Evolutionary conservation across 768 basidiomycete species (phyloP), one percentile per base, ranked within the genome.

Genomic region (Termitomyces sp.): DNA sequence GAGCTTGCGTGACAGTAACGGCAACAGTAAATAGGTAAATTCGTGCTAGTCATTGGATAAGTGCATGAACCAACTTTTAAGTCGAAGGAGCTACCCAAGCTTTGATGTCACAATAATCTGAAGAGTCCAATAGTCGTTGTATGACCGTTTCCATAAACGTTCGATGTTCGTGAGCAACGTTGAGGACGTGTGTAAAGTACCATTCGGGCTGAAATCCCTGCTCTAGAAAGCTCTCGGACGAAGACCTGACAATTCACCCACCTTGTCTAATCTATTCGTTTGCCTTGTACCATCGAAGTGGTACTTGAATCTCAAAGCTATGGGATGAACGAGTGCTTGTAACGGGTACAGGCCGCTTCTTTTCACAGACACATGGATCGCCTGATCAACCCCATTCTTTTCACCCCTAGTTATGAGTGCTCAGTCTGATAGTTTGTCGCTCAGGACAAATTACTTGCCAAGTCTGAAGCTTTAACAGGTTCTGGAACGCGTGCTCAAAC

Each of bases 181-280:
- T 95, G 45, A 91, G 77, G 22, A 98, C 76, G 67, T 98, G 91
- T 2, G 93, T 88, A 66, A 98, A 91, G 64, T 92, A 98, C 92
- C 95, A 98, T 68, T 98, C 97, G 1, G 97, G 96, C 93, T 96
- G 38, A 22, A 33, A 50, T 16, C 18, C 9, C 46, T 1, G 20
- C 11, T 25, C 35, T 16, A 53, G 25, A 29, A 32, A 23, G 33
- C 39, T 16, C 43, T 36, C 1, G 56, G 31, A 44, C 1, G 38
- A 5, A 18, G 5, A 13, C n/a, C 31, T 22, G 27, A 15, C 10
- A 13, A 20, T 23, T 29, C 39, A 45, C 54, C 48, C 49, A 90
- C 94, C 83, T 98, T 98, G 73, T 98, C 96, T 10, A 94, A 68
- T 49, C 91, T 79, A 68, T 98, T 99, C 0, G 97, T 99, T 60